These are phyloP conservation scores for Xylaria intraflava DNA, from an alignment of 495 filamentous ascomycete species.

Conservation along the genomic window DNA sequence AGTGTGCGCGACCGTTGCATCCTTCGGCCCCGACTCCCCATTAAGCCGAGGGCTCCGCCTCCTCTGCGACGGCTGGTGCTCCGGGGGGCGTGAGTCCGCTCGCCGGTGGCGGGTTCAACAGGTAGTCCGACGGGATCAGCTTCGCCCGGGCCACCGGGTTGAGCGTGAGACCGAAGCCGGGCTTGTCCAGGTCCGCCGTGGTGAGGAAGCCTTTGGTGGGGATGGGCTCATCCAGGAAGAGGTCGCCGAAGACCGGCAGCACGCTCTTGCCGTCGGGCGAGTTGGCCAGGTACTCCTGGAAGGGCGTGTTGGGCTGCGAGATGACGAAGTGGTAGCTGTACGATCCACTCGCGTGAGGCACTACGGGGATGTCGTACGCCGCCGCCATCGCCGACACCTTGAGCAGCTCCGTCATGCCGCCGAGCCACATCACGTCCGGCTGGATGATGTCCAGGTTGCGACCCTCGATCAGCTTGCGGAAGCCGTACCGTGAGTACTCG, in stretches of 20 bases:
- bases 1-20: too few species aligned
- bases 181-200: slow-evolving; percentile 73
- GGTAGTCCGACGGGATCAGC: slow-evolving; percentile 63
- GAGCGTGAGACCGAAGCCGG: slow-evolving; percentile 81
- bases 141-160: slow-evolving; percentile 66
- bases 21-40: too few species aligned
- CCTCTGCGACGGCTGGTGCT: slow-evolving; percentile 17
- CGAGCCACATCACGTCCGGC: slow-evolving; percentile 95
- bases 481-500: slow-evolving; percentile 86
- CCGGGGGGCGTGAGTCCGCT: slow-evolving; percentile 40
- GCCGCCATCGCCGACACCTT: slow-evolving; percentile 82
- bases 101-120: slow-evolving; percentile 67
- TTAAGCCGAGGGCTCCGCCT: slow-evolving; percentile 8
- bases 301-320: slow-evolving; percentile 82
- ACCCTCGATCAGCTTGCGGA: slow-evolving; percentile 87
- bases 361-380: slow-evolving; percentile 87
- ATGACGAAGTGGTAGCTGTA: slow-evolving; percentile 95
- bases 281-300: slow-evolving; percentile 92
- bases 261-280: slow-evolving; percentile 84
- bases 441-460: slow-evolving; percentile 90
- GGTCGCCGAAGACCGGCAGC: slow-evolving; percentile 80
- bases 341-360: slow-evolving; percentile 86
- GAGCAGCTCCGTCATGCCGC: slow-evolving; percentile 84
- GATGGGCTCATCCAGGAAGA: slow-evolving; percentile 87
- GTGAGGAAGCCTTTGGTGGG: slow-evolving; percentile 75